Evolutionary conservation across 192 early-diverging fungal species (phyloP), one percentile per base, ranked within the genome.

Genomic region (Podila epicladia): DNA sequence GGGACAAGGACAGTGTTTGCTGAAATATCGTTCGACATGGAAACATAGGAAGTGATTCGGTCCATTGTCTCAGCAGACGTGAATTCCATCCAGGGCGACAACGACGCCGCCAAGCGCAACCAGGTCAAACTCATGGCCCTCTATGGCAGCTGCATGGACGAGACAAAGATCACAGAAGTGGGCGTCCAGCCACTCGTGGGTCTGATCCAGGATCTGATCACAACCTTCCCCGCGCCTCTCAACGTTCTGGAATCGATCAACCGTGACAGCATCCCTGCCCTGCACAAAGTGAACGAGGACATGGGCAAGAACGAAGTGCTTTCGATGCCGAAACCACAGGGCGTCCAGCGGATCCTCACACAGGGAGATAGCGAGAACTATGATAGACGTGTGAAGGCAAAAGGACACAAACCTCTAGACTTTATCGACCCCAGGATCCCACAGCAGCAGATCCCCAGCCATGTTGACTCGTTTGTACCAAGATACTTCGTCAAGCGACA

Each of bases 71-170:
- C 90, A 63, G 74, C 82, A 68, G 72, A 67, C 8, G 32, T 82
- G 76, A 28, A 69, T n/a, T 13, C 28, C 12, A 45, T 61, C 19
- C 48, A 28, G 0, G 62, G 61, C 37, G 67, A 75, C 69, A 72
- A 86, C 41, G 75, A 76, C 35, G 71, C 85, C 4, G 83, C 92
- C 24, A 60, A 78, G 12, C 77, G 82, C 51, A 90, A 91, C 58
- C 87, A 90, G 57, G 57, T 82, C 45, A 90, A 89, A 70, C 72
- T 90, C 24, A 83, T 90, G 64, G 32, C 78, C 4, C 82, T 90
- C 11, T 93, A 91, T 51, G 65, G 73, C 26, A 86, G 87, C 48
- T 92, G 91, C 58, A 83, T 88, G 74, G 71, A 88, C 32, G 85
- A 85, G 59, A 58, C 64, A 32, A 60, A 62, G 11, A 85, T 90